Conservation (phyloP, 2,329 filamentous ascomycete genomes). For the Phialophora expanda region DNA sequence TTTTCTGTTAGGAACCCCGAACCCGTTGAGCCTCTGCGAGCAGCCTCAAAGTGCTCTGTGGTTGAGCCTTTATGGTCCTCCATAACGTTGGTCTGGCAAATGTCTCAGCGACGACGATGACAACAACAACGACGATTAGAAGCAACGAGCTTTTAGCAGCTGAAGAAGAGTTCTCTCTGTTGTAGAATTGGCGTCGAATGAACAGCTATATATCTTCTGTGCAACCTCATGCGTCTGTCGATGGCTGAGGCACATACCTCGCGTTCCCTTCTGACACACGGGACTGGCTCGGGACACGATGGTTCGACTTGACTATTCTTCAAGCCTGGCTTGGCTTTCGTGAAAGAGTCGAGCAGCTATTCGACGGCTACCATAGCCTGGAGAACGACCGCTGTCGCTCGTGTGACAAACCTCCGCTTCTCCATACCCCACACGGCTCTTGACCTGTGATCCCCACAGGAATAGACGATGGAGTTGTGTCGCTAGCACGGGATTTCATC, state of each 20-base stretch:
- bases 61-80: background rate
- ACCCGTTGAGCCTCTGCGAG: background rate
- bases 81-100: background rate
- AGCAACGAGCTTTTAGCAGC: background rate
- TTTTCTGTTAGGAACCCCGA: conserved; percentile 13
- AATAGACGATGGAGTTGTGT: background rate
- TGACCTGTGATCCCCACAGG: background rate
- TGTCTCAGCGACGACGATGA: background rate
- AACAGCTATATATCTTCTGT: background rate
- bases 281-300: background rate
- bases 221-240: background rate
- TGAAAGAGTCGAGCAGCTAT: background rate
- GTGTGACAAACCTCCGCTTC: background rate
- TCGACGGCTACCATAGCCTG: background rate
- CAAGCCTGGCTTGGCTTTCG: background rate
- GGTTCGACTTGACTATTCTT: conserved; percentile 1
- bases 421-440: conserved; percentile 1
- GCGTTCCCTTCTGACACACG: background rate
- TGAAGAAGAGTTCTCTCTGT: background rate
- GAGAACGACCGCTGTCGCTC: background rate
- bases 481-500: conserved; percentile 1
- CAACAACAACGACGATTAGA: background rate
- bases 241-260: background rate
- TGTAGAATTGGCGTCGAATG: background rate
- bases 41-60: conserved; percentile 7